These are phyloP conservation scores for Sonneratia alba DNA, from an alignment of 345 rosid species.

Conservation along the genomic window DNA sequence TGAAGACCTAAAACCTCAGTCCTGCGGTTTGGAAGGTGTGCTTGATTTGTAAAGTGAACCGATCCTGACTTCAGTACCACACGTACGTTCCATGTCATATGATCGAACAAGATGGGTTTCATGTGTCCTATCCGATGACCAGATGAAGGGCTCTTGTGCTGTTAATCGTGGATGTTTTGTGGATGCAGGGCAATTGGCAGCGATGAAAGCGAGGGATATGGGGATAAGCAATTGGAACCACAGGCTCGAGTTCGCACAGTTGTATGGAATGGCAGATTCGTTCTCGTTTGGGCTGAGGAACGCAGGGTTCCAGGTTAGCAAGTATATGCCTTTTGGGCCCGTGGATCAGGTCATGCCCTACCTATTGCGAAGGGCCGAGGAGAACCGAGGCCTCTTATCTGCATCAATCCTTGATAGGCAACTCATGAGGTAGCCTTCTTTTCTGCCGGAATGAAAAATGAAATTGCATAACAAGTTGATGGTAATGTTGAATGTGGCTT, in stretches of 20 bases:
- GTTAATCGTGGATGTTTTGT: not conserved
- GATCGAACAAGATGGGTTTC: not conserved
- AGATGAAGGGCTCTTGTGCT: no score
- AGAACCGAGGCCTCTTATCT: constrained; percentile 71
- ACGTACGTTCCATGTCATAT: no score
- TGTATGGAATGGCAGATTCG: constrained; percentile 84
- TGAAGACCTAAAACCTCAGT: no score
- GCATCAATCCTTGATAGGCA: constrained; percentile 52
- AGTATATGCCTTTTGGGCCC: constrained; percentile 80
- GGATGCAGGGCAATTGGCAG: constrained; percentile 56
- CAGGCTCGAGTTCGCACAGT: constrained; percentile 75
- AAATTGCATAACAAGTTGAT: not conserved
- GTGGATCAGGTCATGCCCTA: constrained; percentile 68
- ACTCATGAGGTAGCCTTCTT: constrained; percentile 44
- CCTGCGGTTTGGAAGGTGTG: no score
- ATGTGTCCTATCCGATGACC: not conserved
- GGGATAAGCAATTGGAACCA: constrained; percentile 40
- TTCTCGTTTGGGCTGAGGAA: constrained; percentile 59
- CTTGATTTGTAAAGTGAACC: no score
- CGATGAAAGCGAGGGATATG: constrained; percentile 43
- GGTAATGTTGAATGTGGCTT: not conserved
- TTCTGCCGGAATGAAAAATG: not conserved
- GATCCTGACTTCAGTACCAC: no score
- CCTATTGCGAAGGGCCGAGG: constrained; percentile 83
- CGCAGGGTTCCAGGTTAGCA: constrained; percentile 83